Evolutionary conservation across 2,329 filamentous ascomycete genomes (phyloP).

Genomic region (Rhynchosporium graminicola): DNA sequence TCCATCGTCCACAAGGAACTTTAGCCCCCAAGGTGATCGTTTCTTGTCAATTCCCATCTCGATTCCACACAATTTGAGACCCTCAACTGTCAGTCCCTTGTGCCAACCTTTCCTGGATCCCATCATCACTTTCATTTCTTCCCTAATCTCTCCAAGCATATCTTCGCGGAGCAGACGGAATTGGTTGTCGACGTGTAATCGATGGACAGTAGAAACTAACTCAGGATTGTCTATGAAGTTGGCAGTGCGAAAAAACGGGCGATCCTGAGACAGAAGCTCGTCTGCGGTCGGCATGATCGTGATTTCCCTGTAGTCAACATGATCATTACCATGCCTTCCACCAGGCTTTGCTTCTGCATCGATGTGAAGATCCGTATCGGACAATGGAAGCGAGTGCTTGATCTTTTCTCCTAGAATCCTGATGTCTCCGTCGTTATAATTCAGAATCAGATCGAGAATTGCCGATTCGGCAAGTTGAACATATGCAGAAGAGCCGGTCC

Average conservation of each 20-base stretch:
- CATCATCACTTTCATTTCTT: slow-evolving; percentile 56
- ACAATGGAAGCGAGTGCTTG: slow-evolving; percentile 41
- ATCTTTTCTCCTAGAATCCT: slow-evolving; percentile 47
- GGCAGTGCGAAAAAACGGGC: slow-evolving; percentile 55
- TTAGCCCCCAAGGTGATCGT: slow-evolving; percentile 43
- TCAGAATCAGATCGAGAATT: slow-evolving; percentile 32
- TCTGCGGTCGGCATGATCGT: slow-evolving; percentile 65
- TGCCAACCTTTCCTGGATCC: slow-evolving; percentile 51
- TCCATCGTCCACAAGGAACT: slow-evolving; percentile 46
- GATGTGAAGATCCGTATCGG: slow-evolving; percentile 20
- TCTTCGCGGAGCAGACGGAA: slow-evolving; percentile 73
- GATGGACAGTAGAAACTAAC: slow-evolving; percentile 42
- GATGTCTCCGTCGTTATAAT: slow-evolving; percentile 29
- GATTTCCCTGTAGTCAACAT: slow-evolving; percentile 59
- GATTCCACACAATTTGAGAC: slow-evolving; percentile 45
- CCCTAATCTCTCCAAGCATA: slow-evolving; percentile 65
- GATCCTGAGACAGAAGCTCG: slow-evolving; percentile 57
- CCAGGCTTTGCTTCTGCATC: slow-evolving; percentile 48
- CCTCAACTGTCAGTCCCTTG: slow-evolving; percentile 43
- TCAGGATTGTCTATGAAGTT: slow-evolving; percentile 49
- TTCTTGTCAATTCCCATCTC: slow-evolving; percentile 21
- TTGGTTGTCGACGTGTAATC: slow-evolving; percentile 65
- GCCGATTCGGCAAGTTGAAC: slow-evolving; percentile 36
- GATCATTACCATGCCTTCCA: slow-evolving; percentile 75
- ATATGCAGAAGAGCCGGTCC: slow-evolving; percentile 31